Evolutionary conservation across 257 asterid species (phyloP), one percentile per base, ranked within the genome.

Genomic region (Fraxinus cuspidata): DNA sequence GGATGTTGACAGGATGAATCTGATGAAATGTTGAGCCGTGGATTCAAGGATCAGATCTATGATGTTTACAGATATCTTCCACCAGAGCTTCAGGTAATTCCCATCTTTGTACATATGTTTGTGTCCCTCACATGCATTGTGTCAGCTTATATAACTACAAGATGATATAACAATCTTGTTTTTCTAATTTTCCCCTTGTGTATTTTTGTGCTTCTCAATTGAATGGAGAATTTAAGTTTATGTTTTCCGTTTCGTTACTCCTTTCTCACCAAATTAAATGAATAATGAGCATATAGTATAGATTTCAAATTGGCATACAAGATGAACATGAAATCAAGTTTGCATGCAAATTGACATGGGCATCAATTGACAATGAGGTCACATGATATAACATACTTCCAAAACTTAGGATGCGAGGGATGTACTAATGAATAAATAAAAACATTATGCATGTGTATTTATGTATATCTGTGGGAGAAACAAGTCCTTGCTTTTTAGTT

Each of bases 41-140:
- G 99, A 70, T 95, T 95, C 77, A 95, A 95, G 91, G 99, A 95
- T 85, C 98, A 95, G 84, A 95, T 95, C 77, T 93, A 95, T 84
- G 98, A 95, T 86, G 99, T 95, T 68, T 95, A 95, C 83, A 85
- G 99, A 88, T 93, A 95, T 85, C 99, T 95, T 85, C 99, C 99
- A n/a, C 98, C 98, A 34, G 97, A 92, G 74, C 99, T 95, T 79
- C 98, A 95, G 97, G 98, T 89, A 70, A 72, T 31, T 23, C 70
- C 34, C 18, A 0, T 12, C 69, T 63, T 25, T 27, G 34, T n/a
- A 1, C 12, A 8, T 27, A 63, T 27, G 35, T 63, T 11, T 63
- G 34, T 25, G 34, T 27, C 35, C 35, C 29, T 27, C 13, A 13
- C 35, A 11, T 10, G 8, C 12, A 63, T 27, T 63, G 3, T 16